Base-by-base conservation (phyloP, 2,329 filamentous ascomycete genomes). In the Dactylellina cionopaga region DNA sequence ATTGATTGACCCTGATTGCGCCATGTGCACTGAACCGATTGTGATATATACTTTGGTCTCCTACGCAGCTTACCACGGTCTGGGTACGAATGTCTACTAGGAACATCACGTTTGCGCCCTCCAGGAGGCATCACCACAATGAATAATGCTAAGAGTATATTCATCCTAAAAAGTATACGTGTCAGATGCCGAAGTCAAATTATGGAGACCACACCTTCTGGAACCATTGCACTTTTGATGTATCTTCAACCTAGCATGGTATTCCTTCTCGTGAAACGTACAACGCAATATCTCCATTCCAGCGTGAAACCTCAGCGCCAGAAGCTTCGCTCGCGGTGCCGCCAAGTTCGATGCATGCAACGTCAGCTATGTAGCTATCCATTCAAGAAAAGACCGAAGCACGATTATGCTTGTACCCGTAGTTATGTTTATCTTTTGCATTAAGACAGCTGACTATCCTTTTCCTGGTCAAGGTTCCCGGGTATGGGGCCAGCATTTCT, bases 281-380 rank as follows among this genome's bases (percentile, higher is more conserved):
- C 64, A 69, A 60, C 64, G n/a, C 52, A 55, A 13, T 15, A 31
- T 70, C 37, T 27, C 17, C 49, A 55, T 60, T 69, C 54, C 54
- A 62, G 9, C 17, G 39, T 58, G 33, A 52, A 46, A 60, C 39
- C 15, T 31, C 24, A 15, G 3, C 24, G 29, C 17, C 1, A n/a
- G 2, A 11, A 13, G 29, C 17, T 37, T 35, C 29, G n/a, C n/a
- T 37, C n/a, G n/a, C n/a, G n/a, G n/a, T n/a, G n/a, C n/a, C n/a
- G 5, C 41, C 41, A 39, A 37, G 39, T 49, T 47, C 29, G 17
- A 33, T 56, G 49, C 41, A 71, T 71, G 56, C 51, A 71, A 71
- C 58, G 66, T 64, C 55, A 71, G 51, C 31, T 35, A 64, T 58
- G 66, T 46, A 58, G 41, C 33, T 55, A 43, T 47, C 52, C 46